These are phyloP conservation scores for Ogataea neopini DNA, from an alignment of 805 yeast species.

Conservation along the genomic window DNA sequence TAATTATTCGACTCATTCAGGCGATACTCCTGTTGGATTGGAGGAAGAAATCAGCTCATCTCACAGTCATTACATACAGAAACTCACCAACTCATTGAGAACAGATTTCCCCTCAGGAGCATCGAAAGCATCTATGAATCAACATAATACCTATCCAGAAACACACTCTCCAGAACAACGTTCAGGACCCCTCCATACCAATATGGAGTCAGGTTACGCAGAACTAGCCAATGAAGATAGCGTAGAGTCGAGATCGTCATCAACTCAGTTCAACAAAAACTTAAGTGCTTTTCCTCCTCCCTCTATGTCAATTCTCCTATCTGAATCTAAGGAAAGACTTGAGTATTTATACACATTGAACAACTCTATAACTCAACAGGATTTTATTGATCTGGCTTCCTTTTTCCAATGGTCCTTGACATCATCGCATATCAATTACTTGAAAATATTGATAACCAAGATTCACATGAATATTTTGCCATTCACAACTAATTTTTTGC, in stretches of 20 bases:
- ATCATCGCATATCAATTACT: conserved; percentile 36
- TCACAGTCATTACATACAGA: conserved; percentile 26
- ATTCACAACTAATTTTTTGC: conserved; percentile 36
- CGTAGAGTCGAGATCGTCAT: not conserved
- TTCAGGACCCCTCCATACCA: not conserved
- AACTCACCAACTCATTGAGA: conserved; percentile 25
- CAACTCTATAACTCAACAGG: conserved; percentile 29
- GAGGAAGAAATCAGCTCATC: conserved; percentile 14
- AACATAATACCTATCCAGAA: too few relatives aligned
- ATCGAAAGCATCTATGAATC: not conserved
- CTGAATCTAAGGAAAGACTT: conserved; percentile 20
- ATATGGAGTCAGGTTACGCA: not conserved
- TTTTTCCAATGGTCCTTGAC: conserved; percentile 34
- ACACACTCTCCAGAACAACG: not conserved
- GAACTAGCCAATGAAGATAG: not conserved
- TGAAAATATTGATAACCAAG: conserved; percentile 37
- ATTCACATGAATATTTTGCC: conserved; percentile 38
- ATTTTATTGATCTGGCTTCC: conserved; percentile 29
- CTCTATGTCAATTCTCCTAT: conserved; percentile 13
- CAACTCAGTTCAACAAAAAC: not conserved
- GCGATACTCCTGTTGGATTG: conserved; percentile 14
- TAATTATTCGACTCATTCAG: conserved; percentile 24
- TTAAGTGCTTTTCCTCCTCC: conserved; percentile 31
- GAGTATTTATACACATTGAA: conserved; percentile 33
- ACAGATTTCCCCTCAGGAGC: conserved; percentile 13